phyloP scores from a whole-genome alignment of 139 green algal genomes.

The Chlorella sp. region DNA sequence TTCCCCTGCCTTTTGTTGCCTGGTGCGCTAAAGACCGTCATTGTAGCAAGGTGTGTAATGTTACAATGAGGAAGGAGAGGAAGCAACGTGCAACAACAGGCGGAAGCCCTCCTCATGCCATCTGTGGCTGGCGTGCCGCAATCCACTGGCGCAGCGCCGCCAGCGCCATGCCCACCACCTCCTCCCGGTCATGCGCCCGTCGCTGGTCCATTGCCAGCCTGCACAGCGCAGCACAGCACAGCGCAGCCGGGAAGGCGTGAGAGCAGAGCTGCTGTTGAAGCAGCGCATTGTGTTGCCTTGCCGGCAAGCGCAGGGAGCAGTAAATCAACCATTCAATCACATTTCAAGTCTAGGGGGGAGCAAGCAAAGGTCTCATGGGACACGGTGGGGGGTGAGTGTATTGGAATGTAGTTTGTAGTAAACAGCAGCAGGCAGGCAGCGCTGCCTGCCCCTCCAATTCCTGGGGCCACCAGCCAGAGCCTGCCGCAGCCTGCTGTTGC shows the following conservation, averaged over 20 bases:
- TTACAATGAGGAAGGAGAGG: not conserved
- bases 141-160: not conserved
- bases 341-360: too few species aligned
- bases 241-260: not conserved
- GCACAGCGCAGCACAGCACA: not conserved
- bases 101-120: not conserved
- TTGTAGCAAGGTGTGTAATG: not conserved
- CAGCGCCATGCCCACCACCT: constrained; percentile 31
- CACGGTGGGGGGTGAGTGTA: too few species aligned
- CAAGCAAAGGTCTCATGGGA: too few species aligned
- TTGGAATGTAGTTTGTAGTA: too few species aligned
- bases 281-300: too few species aligned
- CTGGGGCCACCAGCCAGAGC: not conserved
- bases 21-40: not conserved
- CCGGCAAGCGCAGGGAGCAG: too few species aligned
- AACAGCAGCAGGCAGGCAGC: too few species aligned
- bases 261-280: too few species aligned
- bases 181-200: constrained; percentile 18
- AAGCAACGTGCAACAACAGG: not conserved
- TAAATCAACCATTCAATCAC: too few species aligned
- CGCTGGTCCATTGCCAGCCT: constrained; percentile 38
- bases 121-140: constrained; percentile 7
- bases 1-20: too few species aligned
- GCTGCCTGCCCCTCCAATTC: too few species aligned
- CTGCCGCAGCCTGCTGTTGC: not conserved